Percentiles rank a stretch among this genome's conserved stretches.
Evolutionary conservation across 169 alveolate genomes (phyloP).

Genomic region (Eimeria praecox): DNA sequence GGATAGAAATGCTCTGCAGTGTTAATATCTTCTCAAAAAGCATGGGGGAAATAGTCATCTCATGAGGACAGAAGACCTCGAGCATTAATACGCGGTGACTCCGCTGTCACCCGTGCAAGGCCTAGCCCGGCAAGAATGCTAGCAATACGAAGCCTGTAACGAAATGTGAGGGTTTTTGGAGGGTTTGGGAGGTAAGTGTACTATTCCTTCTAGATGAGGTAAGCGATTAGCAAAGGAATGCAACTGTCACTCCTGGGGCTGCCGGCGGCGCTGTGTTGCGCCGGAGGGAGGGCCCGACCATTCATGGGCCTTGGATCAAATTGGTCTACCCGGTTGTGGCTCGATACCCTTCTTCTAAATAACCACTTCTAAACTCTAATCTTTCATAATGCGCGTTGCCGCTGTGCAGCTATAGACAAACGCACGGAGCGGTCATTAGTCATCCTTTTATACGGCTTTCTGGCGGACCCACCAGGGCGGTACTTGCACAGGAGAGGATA

Average conservation of each 20-base stretch:
- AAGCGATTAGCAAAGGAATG: not conserved
- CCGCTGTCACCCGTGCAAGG: not conserved
- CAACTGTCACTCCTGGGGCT: constrained; percentile 26
- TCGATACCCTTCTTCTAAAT: not conserved
- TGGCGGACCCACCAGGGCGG: constrained; percentile 1
- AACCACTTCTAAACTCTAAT: not conserved
- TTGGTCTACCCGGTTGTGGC: not conserved
- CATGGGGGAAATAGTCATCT: constrained; percentile 13
- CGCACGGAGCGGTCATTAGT: not conserved
- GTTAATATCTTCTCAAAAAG: constrained; percentile 7
- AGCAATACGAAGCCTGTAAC: not conserved
- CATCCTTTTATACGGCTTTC: not conserved
- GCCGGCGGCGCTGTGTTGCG: constrained; percentile 16
- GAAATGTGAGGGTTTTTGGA: not conserved
- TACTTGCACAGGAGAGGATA: not conserved
- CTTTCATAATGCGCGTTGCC: not conserved
- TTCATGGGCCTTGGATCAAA: not conserved
- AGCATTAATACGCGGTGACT: not conserved
- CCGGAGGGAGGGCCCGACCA: not conserved
- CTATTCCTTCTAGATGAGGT: not conserved
- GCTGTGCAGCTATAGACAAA: not conserved
- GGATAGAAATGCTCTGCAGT: not conserved
- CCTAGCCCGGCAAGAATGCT: not conserved
- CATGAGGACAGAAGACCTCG: not conserved
- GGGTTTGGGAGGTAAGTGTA: not conserved